These are phyloP conservation scores for Neopestalotiopsis sp. DNA, from an alignment of 2,329 filamentous ascomycete genomes.

Conservation along the genomic window DNA sequence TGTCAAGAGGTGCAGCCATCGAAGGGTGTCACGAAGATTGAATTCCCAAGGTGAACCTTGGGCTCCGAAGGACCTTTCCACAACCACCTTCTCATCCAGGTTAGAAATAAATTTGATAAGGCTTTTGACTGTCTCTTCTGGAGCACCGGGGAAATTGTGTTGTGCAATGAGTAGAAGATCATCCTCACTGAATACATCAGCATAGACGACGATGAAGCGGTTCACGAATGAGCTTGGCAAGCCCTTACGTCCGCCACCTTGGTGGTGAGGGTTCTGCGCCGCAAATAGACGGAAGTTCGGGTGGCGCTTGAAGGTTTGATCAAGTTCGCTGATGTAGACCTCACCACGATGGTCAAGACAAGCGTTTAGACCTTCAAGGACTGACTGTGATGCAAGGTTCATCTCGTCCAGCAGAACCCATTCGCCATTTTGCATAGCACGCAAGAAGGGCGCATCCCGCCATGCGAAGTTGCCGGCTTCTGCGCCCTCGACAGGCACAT, in stretches of 20 bases:
- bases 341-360: constrained; percentile 96
- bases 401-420: constrained; percentile 99
- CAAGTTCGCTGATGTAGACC: constrained; percentile 92
- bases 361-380: constrained; percentile 93
- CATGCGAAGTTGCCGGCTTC: constrained; percentile 90
- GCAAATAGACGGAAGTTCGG: constrained; percentile 93
- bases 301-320: constrained; percentile 91
- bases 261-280: constrained; percentile 96
- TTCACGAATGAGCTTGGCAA: constrained; percentile 96
- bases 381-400: constrained; percentile 96
- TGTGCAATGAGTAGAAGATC: constrained; percentile 84
- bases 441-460: constrained; percentile 93
- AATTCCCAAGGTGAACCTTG: constrained; percentile 91
- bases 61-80: constrained; percentile 61
- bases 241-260: constrained; percentile 94
- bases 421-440: constrained; percentile 94
- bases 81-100: constrained; percentile 75
- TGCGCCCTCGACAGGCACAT: constrained; percentile 93
- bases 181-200: constrained; percentile 82
- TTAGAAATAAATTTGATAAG: constrained; percentile 81
- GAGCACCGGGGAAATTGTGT: constrained; percentile 73
- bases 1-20: constrained; percentile 80
- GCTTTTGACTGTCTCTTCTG: constrained; percentile 61
- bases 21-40: constrained; percentile 86
- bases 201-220: constrained; percentile 96